These are phyloP conservation scores for Pestalotiopsis sp. DNA, from an alignment of 2,329 filamentous ascomycete genomes.

Conservation along the genomic window DNA sequence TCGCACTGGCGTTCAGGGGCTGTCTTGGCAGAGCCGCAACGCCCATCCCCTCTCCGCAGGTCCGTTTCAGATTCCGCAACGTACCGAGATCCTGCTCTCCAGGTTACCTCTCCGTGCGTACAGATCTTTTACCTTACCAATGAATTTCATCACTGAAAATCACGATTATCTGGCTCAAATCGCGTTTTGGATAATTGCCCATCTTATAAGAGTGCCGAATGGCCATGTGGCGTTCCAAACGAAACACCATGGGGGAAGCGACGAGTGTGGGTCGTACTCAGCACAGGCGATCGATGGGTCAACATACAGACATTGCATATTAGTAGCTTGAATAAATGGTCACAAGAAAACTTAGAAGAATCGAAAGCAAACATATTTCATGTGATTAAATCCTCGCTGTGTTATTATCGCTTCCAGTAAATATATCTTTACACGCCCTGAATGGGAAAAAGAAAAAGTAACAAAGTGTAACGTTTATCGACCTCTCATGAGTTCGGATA, in stretches of 20 bases:
- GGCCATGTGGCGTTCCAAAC: too few species aligned
- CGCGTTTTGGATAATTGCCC: too few species aligned
- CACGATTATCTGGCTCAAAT: not conserved
- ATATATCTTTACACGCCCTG: not conserved
- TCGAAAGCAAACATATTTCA: not conserved
- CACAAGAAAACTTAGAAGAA: not conserved
- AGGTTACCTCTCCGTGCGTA: not conserved
- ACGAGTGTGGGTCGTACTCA: too few species aligned
- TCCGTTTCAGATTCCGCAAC: not conserved
- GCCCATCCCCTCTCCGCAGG: not conserved
- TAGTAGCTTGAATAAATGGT: too few species aligned
- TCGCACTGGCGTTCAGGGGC: not conserved
- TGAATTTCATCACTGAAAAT: not conserved
- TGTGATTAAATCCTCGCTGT: not conserved
- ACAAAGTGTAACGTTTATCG: not conserved
- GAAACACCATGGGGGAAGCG: too few species aligned
- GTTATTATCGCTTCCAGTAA: slow-evolving; percentile 3
- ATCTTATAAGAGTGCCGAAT: too few species aligned
- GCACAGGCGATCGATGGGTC: too few species aligned
- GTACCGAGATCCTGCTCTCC: not conserved
- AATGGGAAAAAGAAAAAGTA: not conserved
- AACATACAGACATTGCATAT: too few species aligned
- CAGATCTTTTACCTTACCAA: not conserved
- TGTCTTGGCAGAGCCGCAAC: not conserved
- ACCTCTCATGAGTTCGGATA: not conserved